Conservation (phyloP, 176 grass and related monocot species). For the Avena sativa region DNA sequence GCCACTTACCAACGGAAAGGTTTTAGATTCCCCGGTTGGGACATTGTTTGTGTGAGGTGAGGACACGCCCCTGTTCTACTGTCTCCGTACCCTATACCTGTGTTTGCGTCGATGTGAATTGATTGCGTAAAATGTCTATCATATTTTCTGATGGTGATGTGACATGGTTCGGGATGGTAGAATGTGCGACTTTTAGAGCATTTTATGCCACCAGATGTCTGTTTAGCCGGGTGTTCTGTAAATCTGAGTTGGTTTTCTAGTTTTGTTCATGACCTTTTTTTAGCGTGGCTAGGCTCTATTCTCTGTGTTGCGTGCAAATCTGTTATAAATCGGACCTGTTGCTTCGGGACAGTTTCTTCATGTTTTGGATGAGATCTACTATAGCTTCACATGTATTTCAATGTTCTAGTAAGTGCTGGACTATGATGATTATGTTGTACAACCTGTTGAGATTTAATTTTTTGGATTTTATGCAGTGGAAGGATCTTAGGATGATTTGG, state of each 20-base stretch:
- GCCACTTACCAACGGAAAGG: too few relatives aligned
- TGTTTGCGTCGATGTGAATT: conserved; percentile 13
- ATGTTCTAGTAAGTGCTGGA: background rate
- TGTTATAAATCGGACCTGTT: background rate
- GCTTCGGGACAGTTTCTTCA: background rate
- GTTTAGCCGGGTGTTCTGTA: too few relatives aligned
- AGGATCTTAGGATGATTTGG: background rate
- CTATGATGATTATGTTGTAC: background rate
- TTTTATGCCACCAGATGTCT: background rate
- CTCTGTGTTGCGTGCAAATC: background rate
- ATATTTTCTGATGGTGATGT: conserved; percentile 31
- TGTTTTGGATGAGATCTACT: background rate
- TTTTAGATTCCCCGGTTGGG: too few relatives aligned
- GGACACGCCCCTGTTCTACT: too few relatives aligned
- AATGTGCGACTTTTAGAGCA: background rate
- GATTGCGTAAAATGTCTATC: conserved; percentile 41
- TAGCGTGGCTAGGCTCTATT: background rate
- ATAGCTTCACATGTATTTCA: too few relatives aligned
- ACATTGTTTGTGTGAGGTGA: too few relatives aligned
- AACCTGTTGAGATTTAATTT: background rate
- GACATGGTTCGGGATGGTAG: conserved; percentile 3
- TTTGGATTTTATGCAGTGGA: background rate
- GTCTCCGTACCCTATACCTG: too few relatives aligned
- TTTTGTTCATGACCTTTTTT: too few relatives aligned
- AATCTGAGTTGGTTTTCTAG: too few relatives aligned